Percentiles rank a stretch among this genome's conserved stretches.
Conservation (phyloP, 2,329 filamentous ascomycete species). For the Colletotrichum melonis region DNA sequence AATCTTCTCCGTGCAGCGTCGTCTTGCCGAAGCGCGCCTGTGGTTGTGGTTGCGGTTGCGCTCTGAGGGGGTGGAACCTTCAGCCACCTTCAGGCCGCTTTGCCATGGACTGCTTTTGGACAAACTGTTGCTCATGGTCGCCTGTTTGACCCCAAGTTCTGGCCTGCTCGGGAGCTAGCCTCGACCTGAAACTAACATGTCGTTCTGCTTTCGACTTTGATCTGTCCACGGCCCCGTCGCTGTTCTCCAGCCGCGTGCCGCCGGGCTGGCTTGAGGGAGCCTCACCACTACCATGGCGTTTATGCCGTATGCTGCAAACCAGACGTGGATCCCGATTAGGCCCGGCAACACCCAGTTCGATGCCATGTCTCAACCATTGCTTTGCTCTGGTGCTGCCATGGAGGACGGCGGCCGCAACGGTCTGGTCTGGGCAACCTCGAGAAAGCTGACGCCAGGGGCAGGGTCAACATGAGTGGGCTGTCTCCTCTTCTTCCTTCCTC, state of each 20-base stretch:
- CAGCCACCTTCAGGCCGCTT: slow-evolving; percentile 31
- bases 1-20: slow-evolving; percentile 24
- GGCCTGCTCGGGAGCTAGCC: slow-evolving; percentile 29
- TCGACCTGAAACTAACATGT: slow-evolving; percentile 34
- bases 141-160: slow-evolving; percentile 24
- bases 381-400: slow-evolving; percentile 19
- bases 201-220: slow-evolving; percentile 23
- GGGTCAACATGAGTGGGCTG: slow-evolving; percentile 21
- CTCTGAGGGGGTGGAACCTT: slow-evolving; percentile 21
- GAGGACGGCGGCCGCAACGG: slow-evolving; percentile 8
- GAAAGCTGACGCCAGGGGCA: slow-evolving; percentile 20
- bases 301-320: slow-evolving; percentile 25
- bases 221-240: slow-evolving; percentile 31
- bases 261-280: slow-evolving; percentile 11
- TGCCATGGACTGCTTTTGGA: slow-evolving; percentile 28
- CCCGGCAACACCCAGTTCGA: slow-evolving; percentile 14
- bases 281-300: slow-evolving; percentile 27
- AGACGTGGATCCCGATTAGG: slow-evolving; percentile 31
- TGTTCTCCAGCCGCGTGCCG: slow-evolving; percentile 23
- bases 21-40: slow-evolving; percentile 29
- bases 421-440: slow-evolving; percentile 27
- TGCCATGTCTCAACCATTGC: slow-evolving; percentile 32
- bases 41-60: slow-evolving; percentile 26
- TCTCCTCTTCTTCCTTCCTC: slow-evolving; percentile 24
- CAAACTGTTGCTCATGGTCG: slow-evolving; percentile 24